phyloP scores from a whole-genome alignment of 2,329 filamentous ascomycete species.

The Teratosphaeria nubilosa region DNA sequence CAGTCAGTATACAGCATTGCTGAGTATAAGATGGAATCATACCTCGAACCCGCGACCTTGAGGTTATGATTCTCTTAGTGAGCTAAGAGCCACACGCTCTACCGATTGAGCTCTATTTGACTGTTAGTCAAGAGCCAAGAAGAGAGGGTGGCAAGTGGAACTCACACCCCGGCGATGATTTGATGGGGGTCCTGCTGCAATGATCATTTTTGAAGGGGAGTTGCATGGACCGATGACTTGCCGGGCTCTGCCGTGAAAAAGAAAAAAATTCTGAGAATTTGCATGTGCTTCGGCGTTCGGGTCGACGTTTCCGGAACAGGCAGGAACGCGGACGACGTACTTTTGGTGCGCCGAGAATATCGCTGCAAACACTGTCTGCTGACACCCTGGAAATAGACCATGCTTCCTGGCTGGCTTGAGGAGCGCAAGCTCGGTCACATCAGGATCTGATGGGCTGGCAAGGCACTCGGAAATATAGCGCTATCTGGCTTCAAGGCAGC shows the following conservation, averaged over 20 bases:
- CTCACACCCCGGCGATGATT: neutral
- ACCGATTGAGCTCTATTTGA: conserved; percentile 35
- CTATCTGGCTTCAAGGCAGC: no score
- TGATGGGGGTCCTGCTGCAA: neutral
- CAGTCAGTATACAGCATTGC: neutral
- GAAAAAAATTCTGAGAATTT: neutral
- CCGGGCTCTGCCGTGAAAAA: neutral
- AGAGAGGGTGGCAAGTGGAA: neutral
- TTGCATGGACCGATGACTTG: neutral
- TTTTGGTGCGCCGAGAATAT: neutral
- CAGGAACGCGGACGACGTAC: neutral
- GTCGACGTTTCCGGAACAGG: neutral
- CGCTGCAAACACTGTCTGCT: no score
- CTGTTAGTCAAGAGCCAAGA: neutral
- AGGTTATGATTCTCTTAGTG: conserved; percentile 7
- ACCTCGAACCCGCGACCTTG: conserved; percentile 14
- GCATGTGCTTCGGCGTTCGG: neutral
- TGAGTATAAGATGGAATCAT: neutral
- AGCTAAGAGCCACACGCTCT: conserved; percentile 17
- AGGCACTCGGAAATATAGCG: no score
- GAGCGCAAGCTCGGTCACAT: no score
- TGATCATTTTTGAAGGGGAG: neutral
- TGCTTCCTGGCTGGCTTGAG: no score
- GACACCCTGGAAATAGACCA: no score
- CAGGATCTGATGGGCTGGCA: no score